phyloP scores from a whole-genome alignment of 2,329 filamentous ascomycete genomes.

The Botrytis deweyae region DNA sequence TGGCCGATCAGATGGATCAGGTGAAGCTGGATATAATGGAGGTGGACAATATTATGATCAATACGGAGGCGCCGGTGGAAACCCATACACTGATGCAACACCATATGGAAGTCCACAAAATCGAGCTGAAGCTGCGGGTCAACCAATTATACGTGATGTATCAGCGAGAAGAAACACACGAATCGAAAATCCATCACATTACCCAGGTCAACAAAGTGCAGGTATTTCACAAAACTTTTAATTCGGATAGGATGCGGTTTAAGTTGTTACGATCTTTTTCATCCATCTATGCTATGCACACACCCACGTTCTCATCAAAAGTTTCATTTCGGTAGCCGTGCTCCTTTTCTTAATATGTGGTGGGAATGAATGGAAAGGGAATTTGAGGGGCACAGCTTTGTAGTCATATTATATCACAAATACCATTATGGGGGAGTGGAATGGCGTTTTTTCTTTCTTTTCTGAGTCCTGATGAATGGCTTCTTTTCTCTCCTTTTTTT shows the following conservation, averaged over 20 bases:
- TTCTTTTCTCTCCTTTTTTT: conserved; percentile 1
- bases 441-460: conserved; percentile 14
- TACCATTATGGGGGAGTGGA: conserved; percentile 32
- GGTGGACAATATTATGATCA: conserved; percentile 51
- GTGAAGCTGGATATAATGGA: conserved; percentile 51
- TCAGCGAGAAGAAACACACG: conserved; percentile 88
- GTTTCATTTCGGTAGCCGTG: conserved; percentile 26
- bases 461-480: not conserved
- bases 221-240: conserved; percentile 98
- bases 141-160: conserved; percentile 90
- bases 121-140: conserved; percentile 50
- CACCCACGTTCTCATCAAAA: conserved; percentile 21
- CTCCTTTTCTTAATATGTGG: conserved; percentile 13
- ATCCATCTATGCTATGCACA: conserved; percentile 11
- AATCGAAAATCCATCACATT: conserved; percentile 87
- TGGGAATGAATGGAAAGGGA: conserved; percentile 23
- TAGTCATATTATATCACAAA: conserved; percentile 34
- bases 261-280: conserved; percentile 7
- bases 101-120: conserved; percentile 39
- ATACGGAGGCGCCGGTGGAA: conserved; percentile 49
- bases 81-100: conserved; percentile 53
- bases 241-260: conserved; percentile 16
- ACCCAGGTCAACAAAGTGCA: conserved; percentile 79
- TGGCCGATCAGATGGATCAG: conserved; percentile 68
- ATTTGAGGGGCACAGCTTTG: conserved; percentile 24